Percentiles rank a stretch among this genome's conserved stretches.
Evolutionary conservation across 805 yeast species (phyloP).

Genomic region (Barnettozyma populi): DNA sequence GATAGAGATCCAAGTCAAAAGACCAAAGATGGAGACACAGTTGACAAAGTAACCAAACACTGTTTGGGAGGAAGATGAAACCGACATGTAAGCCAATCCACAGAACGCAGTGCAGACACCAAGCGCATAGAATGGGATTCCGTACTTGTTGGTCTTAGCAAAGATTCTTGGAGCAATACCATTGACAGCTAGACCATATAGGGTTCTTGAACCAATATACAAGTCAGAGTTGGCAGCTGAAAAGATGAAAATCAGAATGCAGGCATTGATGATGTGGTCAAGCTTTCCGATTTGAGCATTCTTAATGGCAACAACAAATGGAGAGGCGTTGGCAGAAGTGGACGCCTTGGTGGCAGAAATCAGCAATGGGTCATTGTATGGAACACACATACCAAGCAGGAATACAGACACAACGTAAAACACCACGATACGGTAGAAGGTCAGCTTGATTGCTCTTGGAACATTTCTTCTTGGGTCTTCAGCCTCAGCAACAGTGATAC

Average conservation of each 20-base stretch:
- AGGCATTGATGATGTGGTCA: slow-evolving; percentile 73
- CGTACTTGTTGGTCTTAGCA: slow-evolving; percentile 57
- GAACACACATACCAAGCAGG: slow-evolving; percentile 63
- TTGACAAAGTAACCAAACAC: slow-evolving; percentile 68
- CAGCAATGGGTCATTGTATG: slow-evolving; percentile 48
- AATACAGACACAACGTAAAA: slow-evolving; percentile 60
- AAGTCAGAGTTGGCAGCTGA: slow-evolving; percentile 80
- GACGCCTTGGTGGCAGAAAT: slow-evolving; percentile 40
- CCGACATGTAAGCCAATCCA: slow-evolving; percentile 66
- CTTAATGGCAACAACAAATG: slow-evolving; percentile 77
- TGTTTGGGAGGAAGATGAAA: slow-evolving; percentile 47
- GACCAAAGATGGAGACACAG: slow-evolving; percentile 70
- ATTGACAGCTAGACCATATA: slow-evolving; percentile 65
- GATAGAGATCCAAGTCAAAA: slow-evolving; percentile 71
- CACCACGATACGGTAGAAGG: slow-evolving; percentile 61
- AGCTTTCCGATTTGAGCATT: slow-evolving; percentile 59
- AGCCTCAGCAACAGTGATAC: slow-evolving; percentile 71
- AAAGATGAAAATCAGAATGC: slow-evolving; percentile 69
- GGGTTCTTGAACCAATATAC: slow-evolving; percentile 70
- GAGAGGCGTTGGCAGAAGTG: slow-evolving; percentile 69
- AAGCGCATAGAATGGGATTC: slow-evolving; percentile 64
- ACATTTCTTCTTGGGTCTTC: slow-evolving; percentile 62
- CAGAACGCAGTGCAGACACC: slow-evolving; percentile 46
- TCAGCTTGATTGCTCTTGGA: slow-evolving; percentile 66
- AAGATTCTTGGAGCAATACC: slow-evolving; percentile 71